Evolutionary conservation across 176 grass and related monocot species (phyloP), one percentile per base, ranked within the genome.

Genomic region (Ensete ventricosum): DNA sequence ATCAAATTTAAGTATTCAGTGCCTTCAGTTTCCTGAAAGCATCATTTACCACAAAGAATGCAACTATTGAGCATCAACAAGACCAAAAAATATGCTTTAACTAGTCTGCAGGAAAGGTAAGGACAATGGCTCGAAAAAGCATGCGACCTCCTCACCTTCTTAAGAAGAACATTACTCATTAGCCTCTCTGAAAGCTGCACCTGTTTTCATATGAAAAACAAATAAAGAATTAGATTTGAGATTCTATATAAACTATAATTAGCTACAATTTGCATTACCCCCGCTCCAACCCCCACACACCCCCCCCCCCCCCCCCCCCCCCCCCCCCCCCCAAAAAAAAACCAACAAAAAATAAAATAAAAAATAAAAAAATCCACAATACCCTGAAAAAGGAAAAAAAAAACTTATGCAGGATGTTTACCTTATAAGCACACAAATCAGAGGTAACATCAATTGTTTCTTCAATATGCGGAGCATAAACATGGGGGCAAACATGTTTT

Each of bases 401-500:
- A 16, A 54, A 55, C 1, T 9, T 14, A 16, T 53, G 83, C 49
- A 23, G 87, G 55, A 69, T 52, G n/a, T 82, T 11, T 83, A 98
- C 90, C 88, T 93, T 98, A 55, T 98, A 98, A 54, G 90, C 94
- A 87, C 94, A 98, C 53, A 98, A 86, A 87, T 98, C 94, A 62
- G 94, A 98, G 76, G 94, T 98, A 53, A 93, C 90, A 89, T 98
- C 94, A 77, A 98, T 98, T 27, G 86, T 87, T 90, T 98, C 94
- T 72, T 98, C 94, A 69, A 97, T 87, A 64, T 91, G 94, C 73
- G 94, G 94, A 72, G 94, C 94, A 82, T 91, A 93, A 67, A 98
- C 94, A 83, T 98, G 90, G 54, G 83, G 69, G 82, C 92, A 91
- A 10, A 88, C 83, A 81, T 83, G 84, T 62, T 98, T 98, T 78